phyloP scores from a whole-genome alignment of 2,329 filamentous ascomycete species.

The Fusarium sp. region DNA sequence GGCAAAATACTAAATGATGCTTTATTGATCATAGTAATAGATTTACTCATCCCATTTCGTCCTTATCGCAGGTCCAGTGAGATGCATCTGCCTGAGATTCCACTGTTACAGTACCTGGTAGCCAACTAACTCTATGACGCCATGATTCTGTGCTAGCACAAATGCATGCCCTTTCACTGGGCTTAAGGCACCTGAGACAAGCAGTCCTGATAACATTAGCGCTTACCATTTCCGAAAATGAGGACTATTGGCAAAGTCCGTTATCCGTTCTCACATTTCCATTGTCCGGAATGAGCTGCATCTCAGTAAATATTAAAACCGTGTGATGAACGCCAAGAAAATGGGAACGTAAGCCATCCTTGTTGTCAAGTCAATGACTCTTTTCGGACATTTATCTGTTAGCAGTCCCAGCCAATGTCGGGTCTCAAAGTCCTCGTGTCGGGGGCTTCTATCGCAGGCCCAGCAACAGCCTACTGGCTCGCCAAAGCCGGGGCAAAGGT shows the following conservation, averaged over 20 bases:
- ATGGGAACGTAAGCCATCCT: rapidly evolving
- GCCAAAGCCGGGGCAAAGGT: constrained; percentile 49
- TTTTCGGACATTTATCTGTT: neutral
- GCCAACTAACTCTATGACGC: constrained; percentile 23
- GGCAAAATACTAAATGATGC: neutral
- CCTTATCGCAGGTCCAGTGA: too few relatives aligned
- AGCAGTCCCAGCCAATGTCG: constrained; percentile 28
- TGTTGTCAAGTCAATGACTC: neutral
- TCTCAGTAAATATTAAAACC: neutral
- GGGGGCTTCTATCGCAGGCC: constrained; percentile 52
- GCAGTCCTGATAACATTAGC: neutral
- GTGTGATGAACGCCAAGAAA: neutral
- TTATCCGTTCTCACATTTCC: constrained; percentile 11
- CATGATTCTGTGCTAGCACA: neutral
- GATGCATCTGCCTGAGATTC: neutral
- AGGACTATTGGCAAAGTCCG: constrained; percentile 24
- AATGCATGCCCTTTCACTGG: too few relatives aligned
- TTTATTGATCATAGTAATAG: rapidly evolving
- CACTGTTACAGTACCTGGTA: constrained; percentile 1
- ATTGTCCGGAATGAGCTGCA: neutral
- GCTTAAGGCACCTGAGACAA: too few relatives aligned
- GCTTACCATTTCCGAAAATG: too few relatives aligned
- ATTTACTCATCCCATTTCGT: neutral
- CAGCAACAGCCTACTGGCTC: constrained; percentile 50
- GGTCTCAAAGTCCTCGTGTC: constrained; percentile 48